Percentiles rank a stretch among this genome's conserved stretches.
phyloP scores from a whole-genome alignment of 2,329 filamentous ascomycete genomes.

The Phoma sp. region DNA sequence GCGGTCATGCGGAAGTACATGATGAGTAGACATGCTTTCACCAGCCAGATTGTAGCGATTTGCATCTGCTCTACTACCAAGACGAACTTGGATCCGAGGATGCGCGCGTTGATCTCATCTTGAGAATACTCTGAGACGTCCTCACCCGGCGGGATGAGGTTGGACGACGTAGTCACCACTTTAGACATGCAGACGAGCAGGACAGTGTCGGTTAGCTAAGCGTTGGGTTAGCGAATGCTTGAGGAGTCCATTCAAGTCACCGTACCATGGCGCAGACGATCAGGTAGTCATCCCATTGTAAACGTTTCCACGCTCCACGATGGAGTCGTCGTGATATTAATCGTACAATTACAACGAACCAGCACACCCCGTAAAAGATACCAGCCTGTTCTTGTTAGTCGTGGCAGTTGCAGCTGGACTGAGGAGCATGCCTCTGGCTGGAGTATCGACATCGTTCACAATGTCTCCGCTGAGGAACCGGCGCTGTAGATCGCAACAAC shows the following conservation, averaged over 20 bases:
- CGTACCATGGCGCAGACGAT: constrained; percentile 47
- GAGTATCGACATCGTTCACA: constrained; percentile 35
- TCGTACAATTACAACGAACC: constrained; percentile 42
- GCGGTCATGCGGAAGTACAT: constrained; percentile 62
- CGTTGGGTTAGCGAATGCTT: constrained; percentile 9
- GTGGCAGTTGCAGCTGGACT: not conserved
- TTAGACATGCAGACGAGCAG: constrained; percentile 44
- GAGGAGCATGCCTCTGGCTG: constrained; percentile 34
- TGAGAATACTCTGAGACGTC: constrained; percentile 43
- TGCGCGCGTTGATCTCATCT: constrained; percentile 51
- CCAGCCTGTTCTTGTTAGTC: constrained; percentile 25
- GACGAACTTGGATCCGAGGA: constrained; percentile 63
- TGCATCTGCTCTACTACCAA: constrained; percentile 63
- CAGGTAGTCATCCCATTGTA: constrained; percentile 48
- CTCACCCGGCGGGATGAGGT: constrained; percentile 45
- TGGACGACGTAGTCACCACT: constrained; percentile 43
- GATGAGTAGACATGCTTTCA: constrained; percentile 62
- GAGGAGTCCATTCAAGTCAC: not conserved
- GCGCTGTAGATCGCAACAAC: constrained; percentile 11
- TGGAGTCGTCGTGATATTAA: constrained; percentile 41
- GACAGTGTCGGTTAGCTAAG: constrained; percentile 42
- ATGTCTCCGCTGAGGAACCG: constrained; percentile 11
- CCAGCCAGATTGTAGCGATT: constrained; percentile 59
- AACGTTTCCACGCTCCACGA: constrained; percentile 39
- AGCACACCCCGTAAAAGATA: constrained; percentile 45